Percentiles rank a stretch among this genome's conserved stretches.
These are phyloP conservation scores for Pestalotiopsis fici DNA, from an alignment of 2,329 filamentous ascomycete species.

Conservation along the genomic window DNA sequence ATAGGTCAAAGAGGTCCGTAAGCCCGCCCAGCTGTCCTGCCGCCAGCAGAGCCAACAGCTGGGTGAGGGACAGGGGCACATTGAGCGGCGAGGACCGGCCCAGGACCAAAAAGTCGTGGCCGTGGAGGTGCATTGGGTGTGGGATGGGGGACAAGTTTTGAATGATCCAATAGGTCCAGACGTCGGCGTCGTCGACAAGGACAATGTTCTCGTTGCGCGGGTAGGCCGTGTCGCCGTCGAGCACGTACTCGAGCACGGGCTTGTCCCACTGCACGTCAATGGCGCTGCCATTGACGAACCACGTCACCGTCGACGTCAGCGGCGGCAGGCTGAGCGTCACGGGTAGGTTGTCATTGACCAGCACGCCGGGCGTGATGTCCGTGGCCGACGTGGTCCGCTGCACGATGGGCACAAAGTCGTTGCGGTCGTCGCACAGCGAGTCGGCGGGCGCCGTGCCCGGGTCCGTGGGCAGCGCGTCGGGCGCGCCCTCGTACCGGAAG, in stretches of 20 bases:
- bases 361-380: conserved; percentile 23
- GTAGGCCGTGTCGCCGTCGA: conserved; percentile 25
- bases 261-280: conserved; percentile 41
- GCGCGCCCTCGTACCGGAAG: conserved; percentile 36
- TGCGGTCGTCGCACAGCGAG: conserved; percentile 19
- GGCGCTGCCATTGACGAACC: conserved; percentile 33
- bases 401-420: conserved; percentile 23
- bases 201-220: conserved; percentile 26
- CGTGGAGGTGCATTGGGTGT: conserved; percentile 16
- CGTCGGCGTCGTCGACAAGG: conserved; percentile 22
- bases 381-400: conserved; percentile 23
- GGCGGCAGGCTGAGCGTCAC: conserved; percentile 14
- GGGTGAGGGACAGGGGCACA: conserved; percentile 16
- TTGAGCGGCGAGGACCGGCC: conserved; percentile 21
- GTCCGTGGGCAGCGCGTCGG: conserved; percentile 27
- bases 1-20: neutral
- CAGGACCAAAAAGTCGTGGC: conserved; percentile 23
- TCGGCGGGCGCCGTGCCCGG: conserved; percentile 21
- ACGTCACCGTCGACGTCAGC: conserved; percentile 18
- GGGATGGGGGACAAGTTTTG: conserved; percentile 26
- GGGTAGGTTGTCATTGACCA: conserved; percentile 25
- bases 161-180: conserved; percentile 32
- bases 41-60: conserved; percentile 6
- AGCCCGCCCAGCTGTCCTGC: neutral
- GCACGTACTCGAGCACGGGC: conserved; percentile 38